Evolutionary conservation across 1,284 basidiomycete species (phyloP).

Genomic region (Pterula multifida): DNA sequence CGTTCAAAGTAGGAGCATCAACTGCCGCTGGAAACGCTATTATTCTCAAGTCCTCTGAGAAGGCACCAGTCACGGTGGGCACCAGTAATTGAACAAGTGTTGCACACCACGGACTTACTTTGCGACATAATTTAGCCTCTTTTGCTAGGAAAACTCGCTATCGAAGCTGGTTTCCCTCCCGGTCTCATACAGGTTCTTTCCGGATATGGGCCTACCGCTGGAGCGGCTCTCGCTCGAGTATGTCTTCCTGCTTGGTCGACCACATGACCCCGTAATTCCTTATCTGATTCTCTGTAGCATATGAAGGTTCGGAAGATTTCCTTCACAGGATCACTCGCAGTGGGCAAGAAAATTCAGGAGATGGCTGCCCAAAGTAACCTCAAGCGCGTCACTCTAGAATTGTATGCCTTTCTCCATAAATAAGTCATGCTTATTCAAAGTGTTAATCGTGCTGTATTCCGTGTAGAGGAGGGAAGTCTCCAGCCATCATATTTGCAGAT

Average conservation of each 20-base stretch:
- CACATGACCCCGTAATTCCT: no score
- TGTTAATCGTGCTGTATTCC: no score
- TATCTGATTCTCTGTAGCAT: background rate
- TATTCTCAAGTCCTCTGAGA: constrained; percentile 6
- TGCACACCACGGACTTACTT: no score
- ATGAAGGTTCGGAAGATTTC: constrained; percentile 5
- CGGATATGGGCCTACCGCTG: constrained; percentile 1
- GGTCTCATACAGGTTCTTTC: constrained; percentile 3
- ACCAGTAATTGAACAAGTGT: no score
- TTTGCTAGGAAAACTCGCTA: constrained; percentile 3
- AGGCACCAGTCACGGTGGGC: constrained; percentile 3
- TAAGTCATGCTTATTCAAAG: background rate
- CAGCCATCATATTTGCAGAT: constrained; percentile 1
- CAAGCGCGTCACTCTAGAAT: constrained; percentile 2
- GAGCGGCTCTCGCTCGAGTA: background rate
- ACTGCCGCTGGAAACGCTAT: constrained; percentile 4
- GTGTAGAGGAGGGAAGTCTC: constrained; percentile 5
- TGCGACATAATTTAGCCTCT: constrained; percentile 5
- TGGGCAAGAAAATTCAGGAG: constrained; percentile 2
- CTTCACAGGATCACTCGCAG: constrained; percentile 5
- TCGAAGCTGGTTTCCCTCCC: constrained; percentile 6
- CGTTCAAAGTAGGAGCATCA: constrained; percentile 3
- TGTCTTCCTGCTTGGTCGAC: background rate
- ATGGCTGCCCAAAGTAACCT: constrained; percentile 3
- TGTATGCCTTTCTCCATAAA: background rate